Conservation (phyloP, 345 rosid species). For the Bruguiera gymnorhiza region DNA sequence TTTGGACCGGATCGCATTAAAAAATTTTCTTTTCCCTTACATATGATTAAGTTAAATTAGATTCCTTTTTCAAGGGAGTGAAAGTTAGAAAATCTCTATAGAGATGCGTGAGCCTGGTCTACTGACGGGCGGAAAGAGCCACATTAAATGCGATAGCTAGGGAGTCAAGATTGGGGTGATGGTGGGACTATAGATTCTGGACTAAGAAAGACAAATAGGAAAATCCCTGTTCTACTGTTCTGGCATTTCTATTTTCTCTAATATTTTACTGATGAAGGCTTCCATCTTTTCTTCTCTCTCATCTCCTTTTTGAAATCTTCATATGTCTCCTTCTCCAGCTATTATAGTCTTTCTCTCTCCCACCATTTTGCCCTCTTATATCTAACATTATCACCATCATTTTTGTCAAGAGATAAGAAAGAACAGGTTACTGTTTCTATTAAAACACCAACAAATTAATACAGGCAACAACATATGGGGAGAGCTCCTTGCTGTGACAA, state of each 20-base stretch:
- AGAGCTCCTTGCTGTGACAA: conserved; percentile 37
- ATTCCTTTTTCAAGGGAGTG: too few relatives aligned
- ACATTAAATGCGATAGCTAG: neutral
- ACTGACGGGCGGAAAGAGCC: neutral
- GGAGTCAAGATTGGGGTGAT: neutral
- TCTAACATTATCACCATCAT: conserved; percentile 30
- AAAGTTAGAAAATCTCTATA: too few relatives aligned
- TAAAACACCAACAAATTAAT: neutral
- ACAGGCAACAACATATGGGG: conserved; percentile 14
- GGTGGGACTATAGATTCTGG: conserved; percentile 16
- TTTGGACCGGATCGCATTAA: too few relatives aligned
- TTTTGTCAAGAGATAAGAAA: conserved; percentile 18
- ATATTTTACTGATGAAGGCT: conserved; percentile 36
- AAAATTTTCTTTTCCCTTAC: too few relatives aligned
- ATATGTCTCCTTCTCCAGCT: conserved; percentile 63
- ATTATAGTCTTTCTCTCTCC: conserved; percentile 32
- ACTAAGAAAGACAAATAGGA: conserved; percentile 31
- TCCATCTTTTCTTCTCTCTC: conserved; percentile 14
- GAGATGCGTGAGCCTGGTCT: too few relatives aligned
- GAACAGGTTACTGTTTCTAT: neutral
- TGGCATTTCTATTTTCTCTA: conserved; percentile 38
- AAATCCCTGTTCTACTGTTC: conserved; percentile 48
- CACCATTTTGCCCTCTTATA: conserved; percentile 16
- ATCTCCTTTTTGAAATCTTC: conserved; percentile 45
- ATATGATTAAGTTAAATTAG: too few relatives aligned